Conservation (phyloP, 2,329 filamentous ascomycete genomes). For the Aspergillus sp. region DNA sequence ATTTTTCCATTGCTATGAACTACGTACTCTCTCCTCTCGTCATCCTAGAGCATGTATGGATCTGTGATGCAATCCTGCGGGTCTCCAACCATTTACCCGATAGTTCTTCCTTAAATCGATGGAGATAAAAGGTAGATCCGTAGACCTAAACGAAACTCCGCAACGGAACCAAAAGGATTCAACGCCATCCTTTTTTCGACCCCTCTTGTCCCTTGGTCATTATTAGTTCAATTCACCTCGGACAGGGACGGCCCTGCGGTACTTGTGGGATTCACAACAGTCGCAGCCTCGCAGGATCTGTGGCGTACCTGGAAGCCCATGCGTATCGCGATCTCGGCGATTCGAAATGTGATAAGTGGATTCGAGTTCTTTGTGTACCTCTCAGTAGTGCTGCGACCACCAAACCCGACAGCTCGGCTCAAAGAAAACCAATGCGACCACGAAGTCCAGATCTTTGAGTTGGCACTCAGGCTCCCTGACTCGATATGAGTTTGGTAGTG, state of each 20-base stretch:
- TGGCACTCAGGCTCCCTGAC: not conserved
- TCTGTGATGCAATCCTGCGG: not conserved
- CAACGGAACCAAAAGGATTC: not conserved
- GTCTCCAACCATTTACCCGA: not conserved
- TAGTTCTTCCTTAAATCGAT: not conserved
- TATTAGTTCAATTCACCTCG: not conserved
- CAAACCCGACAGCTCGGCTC: not conserved
- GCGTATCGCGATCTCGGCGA: not conserved
- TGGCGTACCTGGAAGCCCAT: not conserved
- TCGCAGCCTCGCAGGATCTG: not conserved
- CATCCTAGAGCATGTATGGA: not conserved
- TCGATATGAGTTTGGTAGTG: not conserved
- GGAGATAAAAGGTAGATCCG: not conserved
- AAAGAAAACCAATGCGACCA: slow-evolving; percentile 1
- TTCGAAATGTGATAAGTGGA: slow-evolving; percentile 6
- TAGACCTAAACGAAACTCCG: not conserved
- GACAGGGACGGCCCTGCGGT: not conserved
- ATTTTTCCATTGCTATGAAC: not conserved
- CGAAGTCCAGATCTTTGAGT: not conserved
- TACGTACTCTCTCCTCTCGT: not conserved
- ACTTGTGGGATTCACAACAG: not conserved
- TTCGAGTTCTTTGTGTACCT: slow-evolving; percentile 1
- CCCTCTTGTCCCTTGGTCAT: not conserved
- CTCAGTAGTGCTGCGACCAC: not conserved
- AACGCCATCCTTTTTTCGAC: not conserved